Percentiles rank a stretch among this genome's conserved stretches.
Evolutionary conservation across 228 moss, liverwort and hornwort genomes (phyloP).

Genomic region (Sphagnum fallax): DNA sequence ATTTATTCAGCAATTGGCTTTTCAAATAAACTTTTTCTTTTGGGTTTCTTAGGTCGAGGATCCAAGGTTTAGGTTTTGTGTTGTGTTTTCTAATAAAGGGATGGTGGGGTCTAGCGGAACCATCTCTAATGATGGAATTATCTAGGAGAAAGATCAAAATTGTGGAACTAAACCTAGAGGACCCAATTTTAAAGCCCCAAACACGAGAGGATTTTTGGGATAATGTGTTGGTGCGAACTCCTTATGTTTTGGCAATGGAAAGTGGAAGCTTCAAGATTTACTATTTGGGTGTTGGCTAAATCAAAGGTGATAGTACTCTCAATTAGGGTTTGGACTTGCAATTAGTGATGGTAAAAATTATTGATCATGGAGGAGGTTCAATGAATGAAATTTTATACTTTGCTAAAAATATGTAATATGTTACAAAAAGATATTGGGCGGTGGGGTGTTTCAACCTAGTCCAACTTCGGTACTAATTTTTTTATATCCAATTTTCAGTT

Average conservation of each 20-base stretch:
- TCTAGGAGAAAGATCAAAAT: conserved; percentile 31
- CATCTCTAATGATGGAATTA: conserved; percentile 35
- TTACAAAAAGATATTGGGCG: too few relatives aligned
- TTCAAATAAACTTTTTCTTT: too few relatives aligned
- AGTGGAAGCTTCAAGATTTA: conserved; percentile 50
- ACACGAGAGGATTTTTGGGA: conserved; percentile 48
- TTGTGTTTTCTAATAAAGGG: too few relatives aligned
- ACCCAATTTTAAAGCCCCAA: conserved; percentile 26
- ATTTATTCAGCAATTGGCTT: too few relatives aligned
- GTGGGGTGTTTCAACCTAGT: too few relatives aligned
- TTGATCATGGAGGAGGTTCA: conserved; percentile 41
- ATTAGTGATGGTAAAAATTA: conserved; percentile 42
- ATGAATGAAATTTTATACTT: conserved; percentile 11
- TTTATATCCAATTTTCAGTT: too few relatives aligned
- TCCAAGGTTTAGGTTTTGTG: too few relatives aligned
- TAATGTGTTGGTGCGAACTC: conserved; percentile 39
- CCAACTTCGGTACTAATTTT: too few relatives aligned
- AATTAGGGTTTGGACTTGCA: conserved; percentile 34
- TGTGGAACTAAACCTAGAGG: conserved; percentile 46
- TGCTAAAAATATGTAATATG: too few relatives aligned
- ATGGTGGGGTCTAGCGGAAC: too few relatives aligned
- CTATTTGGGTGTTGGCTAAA: conserved; percentile 43
- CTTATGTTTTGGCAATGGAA: conserved; percentile 33
- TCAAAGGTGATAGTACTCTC: conserved; percentile 32
- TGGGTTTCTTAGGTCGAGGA: too few relatives aligned